phyloP scores from a whole-genome alignment of 257 asterid genomes.

The Petrea volubilis region DNA sequence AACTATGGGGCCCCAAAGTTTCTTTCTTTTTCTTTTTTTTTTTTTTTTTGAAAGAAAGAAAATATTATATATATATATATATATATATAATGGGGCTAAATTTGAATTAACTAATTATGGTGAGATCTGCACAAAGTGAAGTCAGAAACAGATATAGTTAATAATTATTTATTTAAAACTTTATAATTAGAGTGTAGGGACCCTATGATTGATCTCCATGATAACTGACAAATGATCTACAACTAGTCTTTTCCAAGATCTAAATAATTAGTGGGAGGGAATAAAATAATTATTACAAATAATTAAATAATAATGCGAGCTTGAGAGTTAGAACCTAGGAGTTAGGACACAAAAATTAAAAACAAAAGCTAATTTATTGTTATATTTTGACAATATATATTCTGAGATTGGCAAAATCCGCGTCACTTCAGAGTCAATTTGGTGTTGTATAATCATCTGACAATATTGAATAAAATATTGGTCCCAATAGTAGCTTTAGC shows the following conservation, averaged over 20 bases:
- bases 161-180: background rate
- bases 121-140: conserved; percentile 34
- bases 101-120: conserved; percentile 9
- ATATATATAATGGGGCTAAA: conserved; percentile 14
- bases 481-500: conserved; percentile 20
- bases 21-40: too few relatives aligned
- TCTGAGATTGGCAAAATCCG: conserved; percentile 13
- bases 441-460: conserved; percentile 20
- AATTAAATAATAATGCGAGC: background rate
- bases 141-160: conserved; percentile 5
- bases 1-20: too few relatives aligned
- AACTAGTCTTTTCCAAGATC: background rate
- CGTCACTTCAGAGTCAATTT: conserved; percentile 33
- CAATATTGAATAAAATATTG: conserved; percentile 9
- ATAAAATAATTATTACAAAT: too few relatives aligned
- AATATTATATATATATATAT: too few relatives aligned
- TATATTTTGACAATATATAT: conserved; percentile 8
- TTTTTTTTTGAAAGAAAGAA: too few relatives aligned
- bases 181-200: conserved; percentile 19
- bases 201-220: conserved; percentile 37
- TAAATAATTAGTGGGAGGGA: background rate
- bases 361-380: too few relatives aligned
- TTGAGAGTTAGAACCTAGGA: background rate
- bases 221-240: conserved; percentile 32
- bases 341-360: background rate